Conservation (phyloP, 2,329 filamentous ascomycete genomes). For the Pseudopithomyces chartarum region DNA sequence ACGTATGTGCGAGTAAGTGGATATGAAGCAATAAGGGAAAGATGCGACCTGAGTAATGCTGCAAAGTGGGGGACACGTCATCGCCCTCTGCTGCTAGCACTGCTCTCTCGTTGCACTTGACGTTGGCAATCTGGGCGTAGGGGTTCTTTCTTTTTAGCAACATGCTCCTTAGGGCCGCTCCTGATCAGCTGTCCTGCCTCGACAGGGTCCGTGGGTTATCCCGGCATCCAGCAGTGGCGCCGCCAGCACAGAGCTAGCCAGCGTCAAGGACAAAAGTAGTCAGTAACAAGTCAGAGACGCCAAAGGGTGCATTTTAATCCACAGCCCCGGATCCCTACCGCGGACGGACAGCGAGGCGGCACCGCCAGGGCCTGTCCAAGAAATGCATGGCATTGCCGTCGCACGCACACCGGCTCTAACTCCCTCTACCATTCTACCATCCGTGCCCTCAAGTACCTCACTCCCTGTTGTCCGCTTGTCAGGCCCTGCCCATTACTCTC, state of each 20-base stretch:
- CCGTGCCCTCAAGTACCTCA: slow-evolving; percentile 38
- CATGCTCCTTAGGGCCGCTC: slow-evolving; percentile 33
- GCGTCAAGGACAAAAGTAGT: slow-evolving; percentile 35
- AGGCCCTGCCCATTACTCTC: slow-evolving; percentile 33
- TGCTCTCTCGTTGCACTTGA: slow-evolving; percentile 38
- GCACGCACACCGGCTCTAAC: slow-evolving; percentile 30
- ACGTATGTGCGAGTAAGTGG: slow-evolving; percentile 25
- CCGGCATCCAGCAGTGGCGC: slow-evolving; percentile 34
- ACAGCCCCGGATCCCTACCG: slow-evolving; percentile 42
- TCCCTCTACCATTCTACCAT: slow-evolving; percentile 36
- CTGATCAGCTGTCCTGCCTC: slow-evolving; percentile 37
- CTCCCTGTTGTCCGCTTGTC: slow-evolving; percentile 41
- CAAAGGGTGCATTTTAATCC: slow-evolving; percentile 36
- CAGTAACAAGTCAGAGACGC: slow-evolving; percentile 38
- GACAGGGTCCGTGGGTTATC: slow-evolving; percentile 39
- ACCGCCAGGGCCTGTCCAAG: slow-evolving; percentile 23
- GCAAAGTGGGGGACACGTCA: slow-evolving; percentile 40
- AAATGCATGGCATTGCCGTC: slow-evolving; percentile 40
- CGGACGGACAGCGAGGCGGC: slow-evolving; percentile 21
- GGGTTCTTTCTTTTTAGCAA: slow-evolving; percentile 34
- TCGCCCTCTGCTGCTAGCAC: slow-evolving; percentile 23
- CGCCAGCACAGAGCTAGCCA: slow-evolving; percentile 41
- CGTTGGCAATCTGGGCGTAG: slow-evolving; percentile 29
- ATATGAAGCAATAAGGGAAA: slow-evolving; percentile 31
- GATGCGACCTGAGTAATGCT: slow-evolving; percentile 28